phyloP scores from a whole-genome alignment of 1,284 basidiomycete genomes.

The Cryptococcus sp. region DNA sequence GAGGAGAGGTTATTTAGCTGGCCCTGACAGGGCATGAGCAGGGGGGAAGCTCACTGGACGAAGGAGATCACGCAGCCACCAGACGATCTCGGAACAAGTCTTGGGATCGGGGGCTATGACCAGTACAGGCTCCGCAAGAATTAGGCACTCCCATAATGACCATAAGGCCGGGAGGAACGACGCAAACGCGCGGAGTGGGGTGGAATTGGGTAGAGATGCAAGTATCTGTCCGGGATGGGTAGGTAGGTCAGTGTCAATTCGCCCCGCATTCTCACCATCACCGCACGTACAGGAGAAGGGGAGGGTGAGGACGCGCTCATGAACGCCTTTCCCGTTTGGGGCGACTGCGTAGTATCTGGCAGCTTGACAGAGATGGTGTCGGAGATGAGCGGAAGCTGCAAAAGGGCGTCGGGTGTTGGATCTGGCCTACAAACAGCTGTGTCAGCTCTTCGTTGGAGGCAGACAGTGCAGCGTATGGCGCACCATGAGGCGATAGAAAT shows the following conservation, averaged over 20 bases:
- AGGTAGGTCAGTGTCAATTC: neutral
- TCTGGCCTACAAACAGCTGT: slow-evolving; percentile 56
- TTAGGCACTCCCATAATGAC: slow-evolving; percentile 89
- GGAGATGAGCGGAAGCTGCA: slow-evolving; percentile 78
- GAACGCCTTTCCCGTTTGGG: slow-evolving; percentile 55
- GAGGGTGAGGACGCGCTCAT: slow-evolving; percentile 7
- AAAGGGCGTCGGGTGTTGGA: slow-evolving; percentile 59
- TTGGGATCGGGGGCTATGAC: slow-evolving; percentile 78
- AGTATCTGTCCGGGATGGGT: slow-evolving; percentile 58
- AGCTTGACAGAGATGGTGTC: slow-evolving; percentile 68
- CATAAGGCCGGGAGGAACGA: slow-evolving; percentile 75
- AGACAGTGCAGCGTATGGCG: slow-evolving; percentile 34
- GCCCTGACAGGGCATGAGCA: neutral
- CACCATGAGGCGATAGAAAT: slow-evolving; percentile 83
- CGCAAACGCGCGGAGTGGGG: slow-evolving; percentile 70
- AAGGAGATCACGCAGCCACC: slow-evolving; percentile 86
- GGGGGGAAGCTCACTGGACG: slow-evolving; percentile 63
- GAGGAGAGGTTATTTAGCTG: slow-evolving; percentile 1
- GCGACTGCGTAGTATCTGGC: slow-evolving; percentile 65
- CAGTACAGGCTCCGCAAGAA: slow-evolving; percentile 82
- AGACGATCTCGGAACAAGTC: slow-evolving; percentile 70
- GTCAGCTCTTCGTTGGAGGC: neutral
- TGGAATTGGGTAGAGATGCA: slow-evolving; percentile 67
- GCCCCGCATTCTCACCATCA: neutral
- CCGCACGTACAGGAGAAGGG: slow-evolving; percentile 7